Base-by-base conservation (phyloP, 164 flowering plant species). In the Stephania japonica region DNA sequence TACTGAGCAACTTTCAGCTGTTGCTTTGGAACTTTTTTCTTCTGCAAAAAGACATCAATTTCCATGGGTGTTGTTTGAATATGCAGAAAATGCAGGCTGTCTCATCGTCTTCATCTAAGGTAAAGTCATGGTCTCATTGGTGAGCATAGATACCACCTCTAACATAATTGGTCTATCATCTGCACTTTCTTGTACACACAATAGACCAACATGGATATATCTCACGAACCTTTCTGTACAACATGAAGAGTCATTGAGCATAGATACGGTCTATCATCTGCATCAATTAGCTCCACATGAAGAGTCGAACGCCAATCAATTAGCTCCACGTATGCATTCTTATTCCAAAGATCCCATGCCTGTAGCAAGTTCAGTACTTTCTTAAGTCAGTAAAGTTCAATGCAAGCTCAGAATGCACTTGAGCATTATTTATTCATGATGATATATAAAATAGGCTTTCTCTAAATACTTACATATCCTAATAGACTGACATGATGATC, bases 121-220 rank as follows among this genome's bases (percentile, higher is more conserved):
- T 21, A 68, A 43, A 42, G 27, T 5, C 70, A 68, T 68, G 23
- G 53, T 42, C 44, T 42, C 70, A 43, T 42, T 68, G 8, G 70
- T 5, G 13, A 68, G 44, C 70, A 68, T 68, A 43, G 27, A 68
- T 42, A 68, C 53, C 23, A 68, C 70, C 21, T 68, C 53, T 21
- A 42, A 11, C 70, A 68, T 68, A 4, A 56, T 68, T 4, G 56
- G 70, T 18, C 70, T 68, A 41, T 68, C 53, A 1, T 24, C 44
- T 8, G 53, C 53, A n/a, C 70, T 42, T n/a, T 68, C 70, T 68
- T 68, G 70, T 42, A 68, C 70, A 21, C 70, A 42, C 26, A 68
- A 9, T 0, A 68, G 70, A 43, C 70, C 70, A 14, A 68, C 47
- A 70, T 47, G 72, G 50, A 70, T 7, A 23, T 56, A 68, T 42